Base-by-base conservation (phyloP, 306 rosid species). In the Prunus dulcis region DNA sequence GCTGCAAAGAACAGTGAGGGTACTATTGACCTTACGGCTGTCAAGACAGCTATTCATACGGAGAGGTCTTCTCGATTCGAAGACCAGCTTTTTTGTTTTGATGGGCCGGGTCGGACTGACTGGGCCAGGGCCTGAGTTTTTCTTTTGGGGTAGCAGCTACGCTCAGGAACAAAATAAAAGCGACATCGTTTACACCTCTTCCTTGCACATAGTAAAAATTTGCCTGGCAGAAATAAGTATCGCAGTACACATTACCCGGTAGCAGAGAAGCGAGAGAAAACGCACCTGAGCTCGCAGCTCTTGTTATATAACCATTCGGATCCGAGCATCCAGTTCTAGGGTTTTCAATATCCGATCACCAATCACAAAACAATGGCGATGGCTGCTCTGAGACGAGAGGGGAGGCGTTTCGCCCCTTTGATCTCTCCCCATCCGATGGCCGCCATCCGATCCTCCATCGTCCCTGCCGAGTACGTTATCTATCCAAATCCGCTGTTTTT, bases 361-460 rank as follows among this genome's bases (percentile, higher is more conserved):
- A 52, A 75, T 73, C 73, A 5, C 75, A 9, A 61, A 43, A 47
- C 86, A 72, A 94, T 94, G 98, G 95, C 99, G 18, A 92, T 96
- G 98, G 93, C 96, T 80, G 93, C 88, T 74, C 80, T 95, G 4
- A 85, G 98, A 77, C 97, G 98, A 47, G 98, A 92, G 80, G 99
- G 96, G 84, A 91, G 86, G 88, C 98, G 97, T 55, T 63, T 92
- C 74, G 78, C 90, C 55, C 79, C 93, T 60, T 83, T 90, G 79
- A 47, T 85, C 67, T 79, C 93, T 72, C 87, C 94, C 34, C 87
- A 79, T 55, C 88, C 96, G 2, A 76, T 85, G 78, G 28, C 83
- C 77, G 84, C 83, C 57, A 19, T 75, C 77, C 86, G 88, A 76
- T 80, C 90, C 72, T 82, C 90, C 69, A 67, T 88, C 78, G 9